Evolutionary conservation across 176 grass and related monocot species (phyloP), one percentile per base, ranked within the genome.

Genomic region (Tillandsia leiboldiana): DNA sequence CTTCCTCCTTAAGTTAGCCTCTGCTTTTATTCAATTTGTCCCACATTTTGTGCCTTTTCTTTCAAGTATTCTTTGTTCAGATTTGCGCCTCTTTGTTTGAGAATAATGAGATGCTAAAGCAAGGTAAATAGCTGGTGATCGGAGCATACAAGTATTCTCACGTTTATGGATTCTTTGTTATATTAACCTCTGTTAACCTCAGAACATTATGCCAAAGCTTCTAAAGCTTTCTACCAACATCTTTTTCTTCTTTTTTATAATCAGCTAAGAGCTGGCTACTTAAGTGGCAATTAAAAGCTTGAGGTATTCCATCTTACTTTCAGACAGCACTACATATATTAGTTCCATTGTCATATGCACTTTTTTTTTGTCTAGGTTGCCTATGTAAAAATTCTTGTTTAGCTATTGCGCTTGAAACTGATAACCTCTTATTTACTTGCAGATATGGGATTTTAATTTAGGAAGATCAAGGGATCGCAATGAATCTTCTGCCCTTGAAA

Each of bases 361-460:
- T 51, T 65, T 58, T 5, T 66, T 26, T 33, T 17, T 2, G 2
- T 42, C 9, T 48, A 20, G 22, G 52, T 66, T 58, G 13, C 13
- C n/a, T 7, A 47, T 26, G 17, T 51, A 27, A 51, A 66, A 57
- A 51, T 42, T 49, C 10, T 50, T 12, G 50, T 20, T 28, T 61
- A 61, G 56, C 53, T 56, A 57, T 59, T 82, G 26, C 0, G 0
- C 6, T n/a, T 70, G 29, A 14, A 61, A 61, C 26, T 87, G 11
- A 78, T 27, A 77, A 3, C 24, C 49, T 87, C 50, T 72, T 70
- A 33, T 77, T 26, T 71, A 9, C 10, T 13, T 64, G 28, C 82
- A 91, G 89, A 87, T 91, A 80, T 91, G 89, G 89, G 89, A 91
- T 58, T 91, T 91, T 70, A 87, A 87, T 74, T 80, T 84, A 53